phyloP scores from a whole-genome alignment of 257 asterid genomes.

The Solanum piurae region DNA sequence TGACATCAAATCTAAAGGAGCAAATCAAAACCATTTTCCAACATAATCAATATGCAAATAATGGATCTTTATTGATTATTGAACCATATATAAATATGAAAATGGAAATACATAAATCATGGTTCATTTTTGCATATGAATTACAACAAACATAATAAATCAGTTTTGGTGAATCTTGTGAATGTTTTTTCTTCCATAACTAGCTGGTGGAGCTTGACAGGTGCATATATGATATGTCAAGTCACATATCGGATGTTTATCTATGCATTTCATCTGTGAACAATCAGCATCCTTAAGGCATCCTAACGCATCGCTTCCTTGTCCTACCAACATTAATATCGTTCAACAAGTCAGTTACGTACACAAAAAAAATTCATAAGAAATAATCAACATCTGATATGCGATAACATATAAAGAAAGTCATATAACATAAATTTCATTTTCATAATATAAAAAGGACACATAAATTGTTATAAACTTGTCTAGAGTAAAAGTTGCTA shows the following conservation, averaged over 20 bases:
- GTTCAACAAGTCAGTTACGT: neutral
- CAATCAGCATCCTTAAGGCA: neutral
- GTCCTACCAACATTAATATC: neutral
- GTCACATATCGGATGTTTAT: neutral
- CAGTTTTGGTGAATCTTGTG: neutral
- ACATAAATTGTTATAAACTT: neutral
- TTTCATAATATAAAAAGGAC: too few relatives aligned
- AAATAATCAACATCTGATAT: neutral
- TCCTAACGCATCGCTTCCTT: neutral
- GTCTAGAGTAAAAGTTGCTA: neutral
- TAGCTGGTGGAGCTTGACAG: neutral
- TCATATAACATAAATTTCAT: too few relatives aligned
- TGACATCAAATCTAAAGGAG: neutral
- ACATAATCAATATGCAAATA: too few relatives aligned
- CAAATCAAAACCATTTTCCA: neutral
- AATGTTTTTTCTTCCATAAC: neutral
- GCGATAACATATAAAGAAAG: too few relatives aligned
- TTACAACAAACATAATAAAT: neutral
- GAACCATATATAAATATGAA: too few relatives aligned
- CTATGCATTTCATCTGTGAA: neutral
- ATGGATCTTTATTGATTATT: too few relatives aligned
- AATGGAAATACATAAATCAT: too few relatives aligned
- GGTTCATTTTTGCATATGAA: too few relatives aligned
- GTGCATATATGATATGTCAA: neutral
- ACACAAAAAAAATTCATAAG: rapidly evolving